Evolutionary conservation across 2,329 filamentous ascomycete genomes (phyloP).

Genomic region (Xylaria digitata): DNA sequence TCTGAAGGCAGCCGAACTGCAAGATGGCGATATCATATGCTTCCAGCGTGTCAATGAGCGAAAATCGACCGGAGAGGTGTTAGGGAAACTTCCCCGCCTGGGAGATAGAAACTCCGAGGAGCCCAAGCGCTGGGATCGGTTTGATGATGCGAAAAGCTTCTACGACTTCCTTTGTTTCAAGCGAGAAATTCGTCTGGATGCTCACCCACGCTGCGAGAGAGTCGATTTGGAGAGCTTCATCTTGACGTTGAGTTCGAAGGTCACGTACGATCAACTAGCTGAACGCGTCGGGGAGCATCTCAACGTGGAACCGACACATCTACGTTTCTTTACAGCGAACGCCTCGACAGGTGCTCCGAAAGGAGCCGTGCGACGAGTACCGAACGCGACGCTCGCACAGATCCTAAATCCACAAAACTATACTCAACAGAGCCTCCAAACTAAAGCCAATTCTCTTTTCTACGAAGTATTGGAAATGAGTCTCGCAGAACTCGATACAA

Average conservation of each 20-base stretch:
- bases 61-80: slow-evolving; percentile 55
- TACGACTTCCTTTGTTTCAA: slow-evolving; percentile 94
- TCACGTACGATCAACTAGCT: slow-evolving; percentile 87
- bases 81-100: slow-evolving; percentile 55
- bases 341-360: slow-evolving; percentile 81
- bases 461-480: slow-evolving; percentile 97
- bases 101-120: slow-evolving; percentile 56
- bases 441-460: slow-evolving; percentile 82
- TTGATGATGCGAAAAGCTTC: slow-evolving; percentile 81
- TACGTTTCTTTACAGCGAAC: slow-evolving; percentile 92
- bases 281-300: slow-evolving; percentile 85
- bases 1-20: slow-evolving; percentile 89
- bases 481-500: slow-evolving; percentile 89
- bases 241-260: slow-evolving; percentile 85
- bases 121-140: slow-evolving; percentile 61
- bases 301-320: slow-evolving; percentile 81
- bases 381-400: slow-evolving; percentile 76
- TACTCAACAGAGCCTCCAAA: slow-evolving; percentile 75
- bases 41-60: slow-evolving; percentile 77
- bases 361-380: slow-evolving; percentile 76
- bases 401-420: slow-evolving; percentile 83
- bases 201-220: slow-evolving; percentile 70
- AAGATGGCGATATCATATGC: slow-evolving; percentile 96
- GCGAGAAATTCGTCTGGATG: slow-evolving; percentile 80
- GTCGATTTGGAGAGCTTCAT: slow-evolving; percentile 75